A percentile compares a stretch with the other conserved stretches of the same genome.
phyloP scores from a whole-genome alignment of 331 rosid species.

The Rhamnella rubrinervis region DNA sequence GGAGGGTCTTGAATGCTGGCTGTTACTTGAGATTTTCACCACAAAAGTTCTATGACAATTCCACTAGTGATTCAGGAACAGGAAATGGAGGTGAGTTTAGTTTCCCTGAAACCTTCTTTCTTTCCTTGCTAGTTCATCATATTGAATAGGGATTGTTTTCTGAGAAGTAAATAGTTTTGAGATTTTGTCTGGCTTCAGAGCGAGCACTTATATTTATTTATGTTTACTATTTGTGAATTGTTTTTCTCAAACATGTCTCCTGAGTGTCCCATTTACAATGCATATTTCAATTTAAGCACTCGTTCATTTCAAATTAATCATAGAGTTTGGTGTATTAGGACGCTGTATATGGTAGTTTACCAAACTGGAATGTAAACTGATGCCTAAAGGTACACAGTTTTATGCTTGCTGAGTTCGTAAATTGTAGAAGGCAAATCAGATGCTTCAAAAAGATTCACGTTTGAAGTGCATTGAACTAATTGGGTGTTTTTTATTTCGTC shows the following conservation, averaged over 20 bases:
- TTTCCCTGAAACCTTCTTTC: not conserved
- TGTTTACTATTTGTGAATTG: not conserved
- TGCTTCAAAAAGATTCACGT: not conserved
- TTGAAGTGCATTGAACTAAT: no score
- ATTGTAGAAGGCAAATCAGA: not conserved
- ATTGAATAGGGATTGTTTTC: not conserved
- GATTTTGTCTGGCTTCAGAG: no score
- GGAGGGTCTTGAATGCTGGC: constrained; percentile 68
- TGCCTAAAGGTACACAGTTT: not conserved
- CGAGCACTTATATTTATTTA: no score
- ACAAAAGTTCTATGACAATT: constrained; percentile 52
- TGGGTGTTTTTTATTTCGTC: no score
- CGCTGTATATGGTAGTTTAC: not conserved
- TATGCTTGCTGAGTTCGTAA: not conserved
- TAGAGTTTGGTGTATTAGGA: no score
- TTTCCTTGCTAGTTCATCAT: not conserved
- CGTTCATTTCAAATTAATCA: no score
- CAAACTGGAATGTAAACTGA: not conserved
- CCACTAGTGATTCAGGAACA: constrained; percentile 11
- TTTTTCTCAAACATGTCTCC: not conserved
- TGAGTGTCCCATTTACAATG: not conserved
- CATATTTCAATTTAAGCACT: no score
- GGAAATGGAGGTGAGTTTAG: constrained; percentile 33
- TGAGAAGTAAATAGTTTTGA: no score
- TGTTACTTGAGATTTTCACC: constrained; percentile 73